Percentiles rank a stretch among this genome's conserved stretches.
Evolutionary conservation across 2,329 filamentous ascomycete genomes (phyloP).

Genomic region (Penicillium sp.): DNA sequence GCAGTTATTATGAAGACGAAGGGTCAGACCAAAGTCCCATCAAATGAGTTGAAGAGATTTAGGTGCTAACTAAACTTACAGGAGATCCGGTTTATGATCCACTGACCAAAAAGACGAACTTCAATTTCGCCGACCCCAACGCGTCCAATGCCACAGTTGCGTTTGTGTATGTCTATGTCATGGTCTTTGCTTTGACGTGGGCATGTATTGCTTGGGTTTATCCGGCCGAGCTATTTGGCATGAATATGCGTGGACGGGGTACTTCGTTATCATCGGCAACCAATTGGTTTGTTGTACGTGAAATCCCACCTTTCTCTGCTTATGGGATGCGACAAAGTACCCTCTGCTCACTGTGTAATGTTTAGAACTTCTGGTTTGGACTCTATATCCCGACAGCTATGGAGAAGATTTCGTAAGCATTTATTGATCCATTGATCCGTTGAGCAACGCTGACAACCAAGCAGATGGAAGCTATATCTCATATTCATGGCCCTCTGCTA

Average conservation of each 20-base stretch:
- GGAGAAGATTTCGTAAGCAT: constrained; percentile 20
- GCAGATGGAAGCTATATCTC: constrained; percentile 22
- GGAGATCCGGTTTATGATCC: constrained; percentile 19
- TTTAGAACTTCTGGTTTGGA: constrained; percentile 24
- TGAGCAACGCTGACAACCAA: neutral
- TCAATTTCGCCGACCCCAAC: constrained; percentile 16
- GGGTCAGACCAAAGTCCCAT: constrained; percentile 6
- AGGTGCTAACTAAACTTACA: neutral
- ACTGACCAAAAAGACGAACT: constrained; percentile 23
- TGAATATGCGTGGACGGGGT: constrained; percentile 19
- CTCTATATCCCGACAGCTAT: constrained; percentile 24
- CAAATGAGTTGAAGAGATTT: neutral
- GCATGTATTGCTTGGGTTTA: constrained; percentile 24
- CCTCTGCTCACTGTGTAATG: no score
- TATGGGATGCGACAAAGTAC: no score
- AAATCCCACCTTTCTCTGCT: neutral
- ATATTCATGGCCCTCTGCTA: constrained; percentile 23
- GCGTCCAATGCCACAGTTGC: constrained; percentile 23
- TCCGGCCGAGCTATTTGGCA: constrained; percentile 22
- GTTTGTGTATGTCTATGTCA: constrained; percentile 28
- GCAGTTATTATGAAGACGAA: constrained; percentile 26
- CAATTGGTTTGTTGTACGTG: constrained; percentile 25
- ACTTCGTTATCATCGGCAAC: constrained; percentile 23
- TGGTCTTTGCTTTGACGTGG: constrained; percentile 27
- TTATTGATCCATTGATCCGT: neutral